A percentile compares a stretch with the other conserved stretches of the same genome.
These are phyloP conservation scores for Firmiana major DNA, from an alignment of 345 rosid genomes.

Conservation along the genomic window DNA sequence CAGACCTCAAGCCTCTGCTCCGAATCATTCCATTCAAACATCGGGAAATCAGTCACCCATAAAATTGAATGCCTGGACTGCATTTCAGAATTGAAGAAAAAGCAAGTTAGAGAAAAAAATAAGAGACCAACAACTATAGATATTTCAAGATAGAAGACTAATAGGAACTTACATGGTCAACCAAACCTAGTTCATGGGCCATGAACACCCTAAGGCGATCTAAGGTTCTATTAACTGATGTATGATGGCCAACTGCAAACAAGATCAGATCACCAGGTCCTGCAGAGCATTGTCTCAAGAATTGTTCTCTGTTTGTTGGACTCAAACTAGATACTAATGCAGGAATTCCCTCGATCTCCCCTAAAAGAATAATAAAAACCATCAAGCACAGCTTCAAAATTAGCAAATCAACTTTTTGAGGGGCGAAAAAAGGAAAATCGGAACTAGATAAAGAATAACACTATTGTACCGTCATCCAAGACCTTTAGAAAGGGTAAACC, in stretches of 20 bases:
- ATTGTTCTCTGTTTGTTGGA: slow-evolving; percentile 36
- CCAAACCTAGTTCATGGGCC: slow-evolving; percentile 69
- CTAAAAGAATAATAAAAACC: slow-evolving; percentile 23
- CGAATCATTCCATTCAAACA: slow-evolving; percentile 90
- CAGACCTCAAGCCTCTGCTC: slow-evolving; percentile 93
- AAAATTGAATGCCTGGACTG: slow-evolving; percentile 84
- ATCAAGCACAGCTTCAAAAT: neutral
- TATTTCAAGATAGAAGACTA: slow-evolving; percentile 8
- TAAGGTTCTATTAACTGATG: slow-evolving; percentile 72
- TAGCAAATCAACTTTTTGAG: neutral
- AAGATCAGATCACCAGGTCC: slow-evolving; percentile 80
- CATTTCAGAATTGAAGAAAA: slow-evolving; percentile 18
- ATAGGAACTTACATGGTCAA: slow-evolving; percentile 62
- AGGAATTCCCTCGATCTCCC: slow-evolving; percentile 72
- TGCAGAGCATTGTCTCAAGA: slow-evolving; percentile 62
- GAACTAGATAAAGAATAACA: slow-evolving; percentile 4
- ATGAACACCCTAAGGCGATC: slow-evolving; percentile 70
- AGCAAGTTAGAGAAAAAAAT: neutral
- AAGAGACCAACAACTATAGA: neutral
- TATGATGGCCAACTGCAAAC: slow-evolving; percentile 78
- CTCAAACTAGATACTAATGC: slow-evolving; percentile 75
- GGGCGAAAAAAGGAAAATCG: neutral
- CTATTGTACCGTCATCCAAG: slow-evolving; percentile 71
- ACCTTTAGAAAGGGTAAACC: slow-evolving; percentile 94
- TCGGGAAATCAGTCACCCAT: slow-evolving; percentile 97